Percentiles rank a stretch among this genome's conserved stretches.
Evolutionary conservation across 2,329 filamentous ascomycete genomes (phyloP).

Genomic region (Aspergillus chevalieri): DNA sequence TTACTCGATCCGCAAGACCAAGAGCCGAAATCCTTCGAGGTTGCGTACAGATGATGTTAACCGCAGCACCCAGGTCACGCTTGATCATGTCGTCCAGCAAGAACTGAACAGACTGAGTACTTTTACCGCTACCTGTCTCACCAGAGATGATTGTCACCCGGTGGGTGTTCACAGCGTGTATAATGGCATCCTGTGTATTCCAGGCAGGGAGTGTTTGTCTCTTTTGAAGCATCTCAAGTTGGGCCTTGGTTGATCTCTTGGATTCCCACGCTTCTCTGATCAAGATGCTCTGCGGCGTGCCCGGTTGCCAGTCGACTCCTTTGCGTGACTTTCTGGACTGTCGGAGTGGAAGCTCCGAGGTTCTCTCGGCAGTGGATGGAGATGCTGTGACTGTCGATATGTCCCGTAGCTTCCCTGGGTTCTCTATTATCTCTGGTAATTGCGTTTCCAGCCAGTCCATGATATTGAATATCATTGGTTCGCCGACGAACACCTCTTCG

Average conservation of each 20-base stretch:
- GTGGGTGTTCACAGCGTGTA: slow-evolving; percentile 66
- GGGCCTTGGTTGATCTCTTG: slow-evolving; percentile 58
- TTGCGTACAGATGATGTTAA: slow-evolving; percentile 93
- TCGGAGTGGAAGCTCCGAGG: slow-evolving; percentile 20
- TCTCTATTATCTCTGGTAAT: slow-evolving; percentile 72
- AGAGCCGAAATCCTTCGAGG: slow-evolving; percentile 90
- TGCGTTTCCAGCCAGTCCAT: slow-evolving; percentile 88
- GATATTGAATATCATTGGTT: slow-evolving; percentile 85
- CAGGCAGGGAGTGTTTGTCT: slow-evolving; percentile 78
- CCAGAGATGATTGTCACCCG: slow-evolving; percentile 96
- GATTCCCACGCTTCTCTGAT: slow-evolving; percentile 59
- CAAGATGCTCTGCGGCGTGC: slow-evolving; percentile 53
- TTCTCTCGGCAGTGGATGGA: slow-evolving; percentile 9
- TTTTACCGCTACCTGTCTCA: slow-evolving; percentile 95
- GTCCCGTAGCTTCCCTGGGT: slow-evolving; percentile 75
- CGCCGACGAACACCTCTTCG: slow-evolving; percentile 64
- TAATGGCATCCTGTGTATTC: slow-evolving; percentile 70
- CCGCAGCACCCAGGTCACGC: slow-evolving; percentile 64
- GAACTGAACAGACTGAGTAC: slow-evolving; percentile 94
- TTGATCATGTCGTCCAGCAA: slow-evolving; percentile 84
- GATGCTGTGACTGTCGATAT: slow-evolving; percentile 71
- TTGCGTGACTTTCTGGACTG: slow-evolving; percentile 43
- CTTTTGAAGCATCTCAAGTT: slow-evolving; percentile 68
- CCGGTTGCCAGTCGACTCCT: slow-evolving; percentile 59
- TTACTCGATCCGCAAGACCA: slow-evolving; percentile 87